Base-by-base conservation (phyloP, 768 basidiomycete genomes). In the Rhodotorula babjevae region DNA sequence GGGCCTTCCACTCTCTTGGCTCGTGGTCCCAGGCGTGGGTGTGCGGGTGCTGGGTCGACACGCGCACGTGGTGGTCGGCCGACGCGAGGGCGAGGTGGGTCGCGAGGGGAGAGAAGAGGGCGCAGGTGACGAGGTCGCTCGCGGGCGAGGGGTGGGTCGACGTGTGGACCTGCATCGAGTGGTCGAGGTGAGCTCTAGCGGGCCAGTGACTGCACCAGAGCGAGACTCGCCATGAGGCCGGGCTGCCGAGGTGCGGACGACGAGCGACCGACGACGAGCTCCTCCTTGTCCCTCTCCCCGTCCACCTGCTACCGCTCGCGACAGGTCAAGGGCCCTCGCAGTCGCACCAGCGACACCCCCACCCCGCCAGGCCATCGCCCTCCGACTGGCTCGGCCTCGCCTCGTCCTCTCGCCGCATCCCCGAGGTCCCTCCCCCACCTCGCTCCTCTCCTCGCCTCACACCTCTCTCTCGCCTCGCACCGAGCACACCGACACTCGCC, bases 1-100 rank as follows among this genome's bases (percentile, higher is more conserved):
- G 94, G n/a, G 94, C 95, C 91, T 95, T 77, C 23, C 49, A 72
- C 16, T 63, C 69, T 18, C 44, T 21, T 10, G 46, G 63, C 27
- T 29, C 53, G 50, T 44, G 61, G 64, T 46, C 65, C 56, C 65
- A 72, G 69, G 53, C 3, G 46, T 9, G 27, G 21, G 40, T n/a
- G 14, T 8, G 11, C 2, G 44, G 31, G 11, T 44, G 29, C 5
- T 59, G 66, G 42, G 67, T 65, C 0, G 57, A 36, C 36, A 79
- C 64, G 25, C 75, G 73, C 61, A 79, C 60, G 36, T 63, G 61
- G 56, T 74, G 68, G 69, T 79, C 79, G 49, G 77, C 68, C 18
- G 75, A 76, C 21, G 73, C 55, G 36, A 69, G 53, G 21, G 78
- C 76, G n/a, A 79, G 71, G 47, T 74, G 73, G 25, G 73, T 68